Evolutionary conservation across 1,284 basidiomycete species (phyloP).

Genomic region (Xerocomus cyaneibrunnescens): DNA sequence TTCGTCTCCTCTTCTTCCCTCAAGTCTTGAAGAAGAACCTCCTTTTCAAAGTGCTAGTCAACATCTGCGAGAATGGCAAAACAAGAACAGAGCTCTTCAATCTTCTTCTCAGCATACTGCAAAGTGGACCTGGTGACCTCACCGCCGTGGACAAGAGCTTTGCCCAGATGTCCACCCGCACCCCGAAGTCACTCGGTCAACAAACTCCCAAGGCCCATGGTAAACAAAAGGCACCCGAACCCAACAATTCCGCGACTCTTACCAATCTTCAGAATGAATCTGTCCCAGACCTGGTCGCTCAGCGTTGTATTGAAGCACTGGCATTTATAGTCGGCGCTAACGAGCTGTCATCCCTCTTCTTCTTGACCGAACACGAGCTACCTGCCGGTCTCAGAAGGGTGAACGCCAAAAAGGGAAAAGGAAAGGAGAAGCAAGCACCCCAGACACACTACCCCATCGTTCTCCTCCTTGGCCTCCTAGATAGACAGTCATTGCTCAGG

Average conservation of each 20-base stretch:
- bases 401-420: slow-evolving; percentile 83
- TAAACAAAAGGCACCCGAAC: slow-evolving; percentile 65
- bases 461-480: slow-evolving; percentile 80
- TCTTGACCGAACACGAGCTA: slow-evolving; percentile 92
- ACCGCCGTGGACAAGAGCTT: slow-evolving; percentile 93
- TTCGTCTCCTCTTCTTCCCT: slow-evolving; percentile 96
- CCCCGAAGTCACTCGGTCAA: slow-evolving; percentile 52
- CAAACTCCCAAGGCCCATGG: slow-evolving; percentile 67
- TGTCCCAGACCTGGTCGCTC: slow-evolving; percentile 88
- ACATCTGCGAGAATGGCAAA: slow-evolving; percentile 93
- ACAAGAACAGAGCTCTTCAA: slow-evolving; percentile 93
- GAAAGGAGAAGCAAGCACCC: slow-evolving; percentile 81
- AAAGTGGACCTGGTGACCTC: slow-evolving; percentile 93
- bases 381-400: slow-evolving; percentile 70
- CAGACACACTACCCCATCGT: slow-evolving; percentile 91
- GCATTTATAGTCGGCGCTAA: slow-evolving; percentile 84
- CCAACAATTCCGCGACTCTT: slow-evolving; percentile 51
- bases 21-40: slow-evolving; percentile 85
- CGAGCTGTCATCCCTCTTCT: slow-evolving; percentile 83
- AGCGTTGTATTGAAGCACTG: slow-evolving; percentile 89
- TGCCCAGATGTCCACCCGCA: slow-evolving; percentile 84
- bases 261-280: slow-evolving; percentile 75
- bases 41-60: slow-evolving; percentile 89
- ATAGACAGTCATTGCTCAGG: slow-evolving; percentile 79
- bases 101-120: slow-evolving; percentile 86